phyloP scores from a whole-genome alignment of 1,284 basidiomycete genomes.

The Ustilago xerochloae region DNA sequence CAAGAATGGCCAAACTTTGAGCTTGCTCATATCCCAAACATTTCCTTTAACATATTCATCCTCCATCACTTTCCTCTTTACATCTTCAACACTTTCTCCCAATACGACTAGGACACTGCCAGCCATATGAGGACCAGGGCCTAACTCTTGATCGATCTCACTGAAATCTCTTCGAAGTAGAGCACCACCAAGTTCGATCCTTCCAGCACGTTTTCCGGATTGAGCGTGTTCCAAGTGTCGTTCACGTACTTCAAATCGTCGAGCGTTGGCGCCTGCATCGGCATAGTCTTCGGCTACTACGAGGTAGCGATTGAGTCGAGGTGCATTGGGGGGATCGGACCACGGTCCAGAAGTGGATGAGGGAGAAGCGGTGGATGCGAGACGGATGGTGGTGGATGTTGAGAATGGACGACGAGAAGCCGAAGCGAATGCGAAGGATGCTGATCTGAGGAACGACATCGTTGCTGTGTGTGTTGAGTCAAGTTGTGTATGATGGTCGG shows the following conservation, averaged over 20 bases:
- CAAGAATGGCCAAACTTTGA: slow-evolving; percentile 53
- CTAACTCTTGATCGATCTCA: slow-evolving; percentile 43
- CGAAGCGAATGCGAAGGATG: background rate
- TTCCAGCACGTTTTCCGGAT: slow-evolving; percentile 44
- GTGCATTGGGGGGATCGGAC: slow-evolving; percentile 26
- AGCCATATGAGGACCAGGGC: slow-evolving; percentile 40
- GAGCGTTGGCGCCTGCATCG: slow-evolving; percentile 45
- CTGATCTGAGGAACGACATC: slow-evolving; percentile 13
- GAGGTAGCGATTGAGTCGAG: slow-evolving; percentile 49
- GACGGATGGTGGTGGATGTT: background rate
- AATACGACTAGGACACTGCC: slow-evolving; percentile 53
- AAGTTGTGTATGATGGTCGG: background rate
- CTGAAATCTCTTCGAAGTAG: slow-evolving; percentile 49
- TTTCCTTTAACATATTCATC: slow-evolving; percentile 52
- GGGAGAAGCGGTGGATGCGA: slow-evolving; percentile 7
- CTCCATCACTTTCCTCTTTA: slow-evolving; percentile 34
- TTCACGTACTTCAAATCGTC: slow-evolving; percentile 56
- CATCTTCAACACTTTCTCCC: slow-evolving; percentile 55
- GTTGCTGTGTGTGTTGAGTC: background rate
- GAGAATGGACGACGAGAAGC: slow-evolving; percentile 5
- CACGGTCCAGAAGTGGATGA: slow-evolving; percentile 26
- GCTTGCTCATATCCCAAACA: slow-evolving; percentile 47
- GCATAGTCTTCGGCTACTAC: slow-evolving; percentile 49
- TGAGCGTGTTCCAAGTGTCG: slow-evolving; percentile 51
- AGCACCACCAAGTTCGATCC: slow-evolving; percentile 56